Evolutionary conservation across 306 rosid species (phyloP).

Genomic region (Astragalus membranaceus): DNA sequence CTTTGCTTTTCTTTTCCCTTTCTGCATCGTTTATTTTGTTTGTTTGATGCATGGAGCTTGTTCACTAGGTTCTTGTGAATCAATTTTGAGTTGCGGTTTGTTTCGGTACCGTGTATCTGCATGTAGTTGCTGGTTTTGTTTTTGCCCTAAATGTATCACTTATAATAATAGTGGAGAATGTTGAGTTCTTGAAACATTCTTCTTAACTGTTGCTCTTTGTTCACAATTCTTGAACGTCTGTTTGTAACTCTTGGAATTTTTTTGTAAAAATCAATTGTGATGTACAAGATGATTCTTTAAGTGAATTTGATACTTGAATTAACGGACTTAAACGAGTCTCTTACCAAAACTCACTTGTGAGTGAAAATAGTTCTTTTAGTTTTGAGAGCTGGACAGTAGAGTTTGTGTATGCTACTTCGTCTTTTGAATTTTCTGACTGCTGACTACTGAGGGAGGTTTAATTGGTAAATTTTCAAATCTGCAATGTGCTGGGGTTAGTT

Average conservation of each 20-base stretch:
- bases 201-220: neutral
- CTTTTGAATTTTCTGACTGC: neutral
- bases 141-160: neutral
- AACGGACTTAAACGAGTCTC: neutral
- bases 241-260: neutral
- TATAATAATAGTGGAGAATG: neutral
- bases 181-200: neutral
- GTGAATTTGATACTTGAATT: too few relatives aligned
- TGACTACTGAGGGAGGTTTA: neutral
- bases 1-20: neutral
- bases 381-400: neutral
- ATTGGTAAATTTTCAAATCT: too few relatives aligned
- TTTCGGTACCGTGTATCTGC: slow-evolving; percentile 7
- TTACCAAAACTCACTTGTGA: neutral
- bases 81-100: neutral
- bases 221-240: neutral
- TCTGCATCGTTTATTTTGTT: neutral
- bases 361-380: neutral
- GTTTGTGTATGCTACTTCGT: neutral
- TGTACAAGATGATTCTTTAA: neutral
- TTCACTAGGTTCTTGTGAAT: slow-evolving; percentile 13
- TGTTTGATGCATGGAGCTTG: neutral
- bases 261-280: neutral
- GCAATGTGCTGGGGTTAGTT: too few relatives aligned
- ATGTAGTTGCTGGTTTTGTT: neutral